Percentiles rank a stretch among this genome's conserved stretches.
Conservation (phyloP, 2,329 filamentous ascomycete species). For the Huntiella bhutanensis region DNA sequence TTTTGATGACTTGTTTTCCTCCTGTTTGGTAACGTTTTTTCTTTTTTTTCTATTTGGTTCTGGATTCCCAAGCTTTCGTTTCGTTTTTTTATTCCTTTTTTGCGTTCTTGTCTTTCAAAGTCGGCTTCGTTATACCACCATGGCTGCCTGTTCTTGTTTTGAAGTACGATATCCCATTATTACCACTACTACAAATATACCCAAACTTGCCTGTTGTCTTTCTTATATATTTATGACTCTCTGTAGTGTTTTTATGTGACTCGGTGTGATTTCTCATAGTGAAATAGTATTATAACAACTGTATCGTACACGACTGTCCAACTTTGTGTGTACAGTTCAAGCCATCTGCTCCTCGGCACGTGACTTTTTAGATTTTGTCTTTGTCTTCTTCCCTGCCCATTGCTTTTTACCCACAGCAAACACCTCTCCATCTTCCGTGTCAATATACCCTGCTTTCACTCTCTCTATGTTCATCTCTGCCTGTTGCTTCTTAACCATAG, state of each 20-base stretch:
- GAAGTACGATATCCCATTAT: slow-evolving; percentile 1
- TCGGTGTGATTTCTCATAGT: too few relatives aligned
- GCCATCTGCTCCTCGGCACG: too few relatives aligned
- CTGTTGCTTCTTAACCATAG: background rate
- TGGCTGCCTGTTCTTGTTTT: background rate
- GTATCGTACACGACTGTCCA: too few relatives aligned
- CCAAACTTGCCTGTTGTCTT: slow-evolving; percentile 7
- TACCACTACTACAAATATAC: slow-evolving; percentile 7
- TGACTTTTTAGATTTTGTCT: too few relatives aligned
- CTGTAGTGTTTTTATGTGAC: background rate
- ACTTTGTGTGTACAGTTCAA: too few relatives aligned
- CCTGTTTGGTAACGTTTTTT: background rate
- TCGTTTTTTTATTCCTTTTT: slow-evolving; percentile 3
- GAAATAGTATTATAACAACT: too few relatives aligned
- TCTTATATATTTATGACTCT: slow-evolving; percentile 14
- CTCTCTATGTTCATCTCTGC: background rate
- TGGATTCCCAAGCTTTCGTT: background rate
- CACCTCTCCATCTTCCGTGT: background rate
- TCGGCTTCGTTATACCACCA: background rate
- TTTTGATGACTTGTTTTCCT: background rate
- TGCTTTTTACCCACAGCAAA: background rate
- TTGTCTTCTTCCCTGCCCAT: background rate
- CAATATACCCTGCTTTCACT: too few relatives aligned
- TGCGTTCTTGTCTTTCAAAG: background rate
- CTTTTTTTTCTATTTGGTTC: background rate